Evolutionary conservation across 176 grass and related monocot genomes (phyloP).

Genomic region (Elymus sibiricus): DNA sequence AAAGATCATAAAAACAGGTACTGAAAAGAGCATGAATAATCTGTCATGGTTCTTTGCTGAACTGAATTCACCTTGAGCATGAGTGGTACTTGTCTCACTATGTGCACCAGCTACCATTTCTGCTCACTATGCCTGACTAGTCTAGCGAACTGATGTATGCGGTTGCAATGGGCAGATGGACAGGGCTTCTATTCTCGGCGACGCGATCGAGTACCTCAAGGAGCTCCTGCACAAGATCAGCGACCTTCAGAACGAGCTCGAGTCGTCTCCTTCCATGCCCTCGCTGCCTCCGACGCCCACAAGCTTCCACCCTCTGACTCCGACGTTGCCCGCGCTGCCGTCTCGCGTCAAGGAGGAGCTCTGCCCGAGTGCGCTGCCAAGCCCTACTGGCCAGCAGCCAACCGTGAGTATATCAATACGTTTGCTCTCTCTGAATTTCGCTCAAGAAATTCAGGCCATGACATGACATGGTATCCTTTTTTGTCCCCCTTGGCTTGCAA

Average conservation of each 20-base stretch:
- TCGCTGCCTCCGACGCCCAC: conserved; percentile 68
- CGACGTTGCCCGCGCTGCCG: conserved; percentile 70
- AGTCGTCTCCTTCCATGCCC: conserved; percentile 58
- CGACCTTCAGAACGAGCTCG: conserved; percentile 86
- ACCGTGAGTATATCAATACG: not conserved
- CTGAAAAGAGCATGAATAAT: too few relatives aligned
- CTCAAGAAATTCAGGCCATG: not conserved
- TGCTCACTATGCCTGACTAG: not conserved
- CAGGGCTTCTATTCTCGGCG: conserved; percentile 91
- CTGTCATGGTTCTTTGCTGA: too few relatives aligned
- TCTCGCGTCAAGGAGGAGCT: conserved; percentile 74
- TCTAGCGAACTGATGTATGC: conserved; percentile 17
- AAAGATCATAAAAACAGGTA: not conserved
- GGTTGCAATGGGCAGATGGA: conserved; percentile 68
- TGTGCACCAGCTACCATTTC: not conserved
- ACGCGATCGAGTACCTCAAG: conserved; percentile 95
- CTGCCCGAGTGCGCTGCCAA: conserved; percentile 57
- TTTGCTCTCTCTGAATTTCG: not conserved
- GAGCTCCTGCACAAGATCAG: conserved; percentile 96
- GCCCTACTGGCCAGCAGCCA: conserved; percentile 45
- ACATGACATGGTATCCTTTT: not conserved
- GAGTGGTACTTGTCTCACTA: too few relatives aligned
- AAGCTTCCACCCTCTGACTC: conserved; percentile 90
- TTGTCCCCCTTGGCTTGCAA: conserved; percentile 2
- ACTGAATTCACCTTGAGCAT: too few relatives aligned